A percentile compares a stretch with the other conserved stretches of the same genome.
Evolutionary conservation across 768 basidiomycete species (phyloP).

Genomic region (Artomyces pyxidatus): DNA sequence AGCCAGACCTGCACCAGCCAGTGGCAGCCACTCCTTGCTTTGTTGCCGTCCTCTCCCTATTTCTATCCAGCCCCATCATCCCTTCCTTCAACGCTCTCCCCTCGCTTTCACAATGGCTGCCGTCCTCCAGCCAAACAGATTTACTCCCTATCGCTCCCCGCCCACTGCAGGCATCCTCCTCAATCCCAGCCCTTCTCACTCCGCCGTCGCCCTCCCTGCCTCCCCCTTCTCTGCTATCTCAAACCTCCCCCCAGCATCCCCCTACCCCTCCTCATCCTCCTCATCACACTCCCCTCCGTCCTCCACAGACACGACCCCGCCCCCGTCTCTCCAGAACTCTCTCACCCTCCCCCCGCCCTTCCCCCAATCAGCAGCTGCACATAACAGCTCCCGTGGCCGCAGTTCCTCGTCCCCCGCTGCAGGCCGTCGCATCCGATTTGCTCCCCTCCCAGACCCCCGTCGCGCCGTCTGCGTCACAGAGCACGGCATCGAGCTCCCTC

Average conservation of each 20-base stretch:
- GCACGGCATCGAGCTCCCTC: conserved; percentile 34
- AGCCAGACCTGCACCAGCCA: no score
- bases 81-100: neutral
- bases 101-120: conserved; percentile 3
- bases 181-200: neutral
- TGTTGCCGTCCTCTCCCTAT: neutral
- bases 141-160: neutral
- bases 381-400: neutral
- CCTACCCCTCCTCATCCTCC: conserved; percentile 9
- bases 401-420: conserved; percentile 6
- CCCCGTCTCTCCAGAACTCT: neutral
- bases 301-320: conserved; percentile 1
- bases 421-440: conserved; percentile 58
- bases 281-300: conserved; percentile 9
- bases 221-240: conserved; percentile 3
- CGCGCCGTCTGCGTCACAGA: conserved; percentile 38
- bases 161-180: neutral
- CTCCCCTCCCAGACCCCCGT: conserved; percentile 75
- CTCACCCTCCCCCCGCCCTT: conserved; percentile 5
- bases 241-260: conserved; percentile 1
- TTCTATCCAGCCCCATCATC: neutral
- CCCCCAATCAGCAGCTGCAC: conserved; percentile 2
- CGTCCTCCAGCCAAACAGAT: neutral
- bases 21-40: no score
- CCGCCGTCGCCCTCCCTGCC: neutral